Conservation (phyloP, 2,329 filamentous ascomycete genomes). For the Aureobasidium musti region DNA sequence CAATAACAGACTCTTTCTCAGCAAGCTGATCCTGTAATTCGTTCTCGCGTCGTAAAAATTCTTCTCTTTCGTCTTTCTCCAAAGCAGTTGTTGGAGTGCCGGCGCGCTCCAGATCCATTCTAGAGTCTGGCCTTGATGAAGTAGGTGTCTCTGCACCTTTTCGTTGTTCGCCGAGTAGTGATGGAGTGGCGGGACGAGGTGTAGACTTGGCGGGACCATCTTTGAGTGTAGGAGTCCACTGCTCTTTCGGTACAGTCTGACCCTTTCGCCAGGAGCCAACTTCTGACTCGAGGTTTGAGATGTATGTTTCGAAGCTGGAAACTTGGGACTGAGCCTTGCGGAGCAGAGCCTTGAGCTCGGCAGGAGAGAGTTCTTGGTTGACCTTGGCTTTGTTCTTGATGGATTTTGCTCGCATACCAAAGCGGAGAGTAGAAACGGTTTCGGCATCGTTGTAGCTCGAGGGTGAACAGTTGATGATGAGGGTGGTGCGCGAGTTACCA, state of each 20-base stretch:
- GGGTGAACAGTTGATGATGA: conserved; percentile 99
- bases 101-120: conserved; percentile 72
- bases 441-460: conserved; percentile 98
- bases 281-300: conserved; percentile 79
- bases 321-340: conserved; percentile 90
- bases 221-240: conserved; percentile 71
- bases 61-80: conserved; percentile 95
- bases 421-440: conserved; percentile 86
- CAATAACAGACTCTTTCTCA: conserved; percentile 83
- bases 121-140: conserved; percentile 60
- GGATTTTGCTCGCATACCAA: conserved; percentile 93
- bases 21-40: conserved; percentile 95
- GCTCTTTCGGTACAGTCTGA: conserved; percentile 84
- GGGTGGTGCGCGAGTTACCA: conserved; percentile 95
- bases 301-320: conserved; percentile 84
- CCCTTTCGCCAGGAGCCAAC: conserved; percentile 84
- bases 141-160: conserved; percentile 53
- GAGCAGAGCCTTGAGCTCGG: conserved; percentile 89
- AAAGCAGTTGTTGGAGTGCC: conserved; percentile 84
- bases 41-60: conserved; percentile 92
- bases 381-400: conserved; percentile 99
- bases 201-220: conserved; percentile 52
- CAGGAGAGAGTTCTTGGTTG: conserved; percentile 94
- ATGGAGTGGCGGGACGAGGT: conserved; percentile 62
- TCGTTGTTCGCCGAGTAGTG: conserved; percentile 53